Conservation (phyloP, 1,284 basidiomycete genomes). For the Tetrapyrgos nigripes region DNA sequence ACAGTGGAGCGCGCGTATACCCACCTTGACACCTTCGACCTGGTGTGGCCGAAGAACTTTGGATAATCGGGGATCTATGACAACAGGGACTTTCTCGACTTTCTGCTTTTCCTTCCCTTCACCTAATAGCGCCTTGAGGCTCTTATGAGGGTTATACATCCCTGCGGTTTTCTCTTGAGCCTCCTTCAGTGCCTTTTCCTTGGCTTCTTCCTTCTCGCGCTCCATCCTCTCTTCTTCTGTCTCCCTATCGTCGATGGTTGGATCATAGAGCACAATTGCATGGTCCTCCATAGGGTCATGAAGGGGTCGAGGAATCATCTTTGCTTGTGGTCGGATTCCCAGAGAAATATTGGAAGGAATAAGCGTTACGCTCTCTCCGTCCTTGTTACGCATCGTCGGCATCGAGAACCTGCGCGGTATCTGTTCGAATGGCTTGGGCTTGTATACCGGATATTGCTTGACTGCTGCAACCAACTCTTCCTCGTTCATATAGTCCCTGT, state of each 20-base stretch:
- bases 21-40: conserved; percentile 95
- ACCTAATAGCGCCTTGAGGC: conserved; percentile 84
- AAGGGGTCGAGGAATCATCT: conserved; percentile 88
- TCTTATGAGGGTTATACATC: conserved; percentile 92
- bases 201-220: conserved; percentile 73
- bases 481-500: conserved; percentile 60
- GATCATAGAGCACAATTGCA: conserved; percentile 97
- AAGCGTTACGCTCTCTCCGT: conserved; percentile 75
- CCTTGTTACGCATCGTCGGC: conserved; percentile 85
- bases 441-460: conserved; percentile 84
- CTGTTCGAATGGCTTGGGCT: conserved; percentile 79
- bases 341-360: conserved; percentile 79
- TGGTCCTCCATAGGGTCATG: conserved; percentile 98
- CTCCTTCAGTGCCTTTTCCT: conserved; percentile 67
- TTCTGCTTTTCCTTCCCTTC: conserved; percentile 73
- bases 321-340: conserved; percentile 85
- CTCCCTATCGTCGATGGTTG: conserved; percentile 92
- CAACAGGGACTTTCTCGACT: conserved; percentile 90
- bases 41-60: conserved; percentile 97
- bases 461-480: conserved; percentile 65
- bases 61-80: conserved; percentile 89
- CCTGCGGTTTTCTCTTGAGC: conserved; percentile 71
- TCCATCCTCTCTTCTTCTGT: conserved; percentile 83
- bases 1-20: conserved; percentile 22
- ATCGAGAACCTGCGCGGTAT: conserved; percentile 80